A percentile compares a stretch with the other conserved stretches of the same genome.
These are phyloP conservation scores for Debaryomycetaceae sp. DNA, from an alignment of 1,139 yeast genomes.

Conservation along the genomic window DNA sequence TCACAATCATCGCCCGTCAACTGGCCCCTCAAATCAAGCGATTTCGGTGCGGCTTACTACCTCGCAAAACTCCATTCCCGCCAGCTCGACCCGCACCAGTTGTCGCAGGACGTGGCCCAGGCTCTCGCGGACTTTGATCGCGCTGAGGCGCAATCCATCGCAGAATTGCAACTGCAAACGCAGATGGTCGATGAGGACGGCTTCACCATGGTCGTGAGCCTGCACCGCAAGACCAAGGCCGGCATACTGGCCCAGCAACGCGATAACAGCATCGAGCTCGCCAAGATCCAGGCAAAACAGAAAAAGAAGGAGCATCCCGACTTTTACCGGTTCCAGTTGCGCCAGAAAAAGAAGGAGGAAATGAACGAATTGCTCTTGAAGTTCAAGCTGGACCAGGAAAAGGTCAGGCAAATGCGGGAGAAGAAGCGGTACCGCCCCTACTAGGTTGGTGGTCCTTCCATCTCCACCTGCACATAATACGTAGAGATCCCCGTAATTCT, in stretches of 20 bases:
- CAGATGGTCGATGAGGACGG: conserved; percentile 84
- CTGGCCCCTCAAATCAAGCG: conserved; percentile 18
- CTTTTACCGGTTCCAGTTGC: conserved; percentile 90
- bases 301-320: conserved; percentile 80
- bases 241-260: conserved; percentile 51
- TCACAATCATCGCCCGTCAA: conserved; percentile 11
- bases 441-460: no score
- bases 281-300: conserved; percentile 39
- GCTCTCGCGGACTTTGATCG: conserved; percentile 59
- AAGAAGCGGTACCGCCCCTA: conserved; percentile 82
- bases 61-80: conserved; percentile 16
- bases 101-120: conserved; percentile 43
- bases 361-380: conserved; percentile 77
- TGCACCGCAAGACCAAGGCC: conserved; percentile 70
- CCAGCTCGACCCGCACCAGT: conserved; percentile 33
- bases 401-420: conserved; percentile 66
- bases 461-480: neutral
- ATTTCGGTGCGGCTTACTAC: conserved; percentile 20
- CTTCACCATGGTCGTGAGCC: conserved; percentile 80
- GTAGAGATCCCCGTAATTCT: neutral
- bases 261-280: conserved; percentile 32
- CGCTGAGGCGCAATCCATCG: conserved; percentile 57
- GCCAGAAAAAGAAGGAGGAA: conserved; percentile 87
- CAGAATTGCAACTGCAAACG: conserved; percentile 43
- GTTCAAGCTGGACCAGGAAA: conserved; percentile 85